Evolutionary conservation across 1,284 basidiomycete species (phyloP).

Genomic region (Serendipita sp.): DNA sequence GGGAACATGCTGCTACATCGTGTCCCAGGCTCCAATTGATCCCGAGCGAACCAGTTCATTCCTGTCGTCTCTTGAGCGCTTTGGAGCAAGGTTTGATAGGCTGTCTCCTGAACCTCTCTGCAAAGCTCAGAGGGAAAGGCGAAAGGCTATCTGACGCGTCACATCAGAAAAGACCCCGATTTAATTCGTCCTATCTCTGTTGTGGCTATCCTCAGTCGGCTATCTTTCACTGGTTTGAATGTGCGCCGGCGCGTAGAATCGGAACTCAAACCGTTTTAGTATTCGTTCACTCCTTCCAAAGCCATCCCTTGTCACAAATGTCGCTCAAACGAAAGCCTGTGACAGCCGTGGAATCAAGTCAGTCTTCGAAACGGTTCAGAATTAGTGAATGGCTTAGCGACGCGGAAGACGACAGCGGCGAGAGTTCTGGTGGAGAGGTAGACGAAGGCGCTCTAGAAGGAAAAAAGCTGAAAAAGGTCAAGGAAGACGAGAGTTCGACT

Average conservation of each 20-base stretch:
- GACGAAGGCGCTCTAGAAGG: background rate
- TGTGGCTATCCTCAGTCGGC: background rate
- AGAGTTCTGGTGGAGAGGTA: background rate
- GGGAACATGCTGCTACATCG: too few species aligned
- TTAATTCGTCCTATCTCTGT: background rate
- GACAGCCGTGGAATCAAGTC: too few species aligned
- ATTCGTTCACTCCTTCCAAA: background rate
- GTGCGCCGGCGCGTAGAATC: background rate
- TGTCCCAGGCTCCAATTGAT: too few species aligned
- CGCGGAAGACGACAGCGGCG: background rate
- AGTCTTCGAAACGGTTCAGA: background rate
- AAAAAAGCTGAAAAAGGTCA: background rate
- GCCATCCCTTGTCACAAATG: background rate
- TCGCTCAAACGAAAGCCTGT: background rate
- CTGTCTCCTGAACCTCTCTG: too few species aligned
- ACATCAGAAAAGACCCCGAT: background rate
- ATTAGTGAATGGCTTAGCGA: constrained; percentile 4
- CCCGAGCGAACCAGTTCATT: too few species aligned
- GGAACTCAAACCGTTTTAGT: background rate
- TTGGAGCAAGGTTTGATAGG: too few species aligned
- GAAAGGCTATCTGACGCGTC: background rate
- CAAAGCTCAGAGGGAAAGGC: background rate
- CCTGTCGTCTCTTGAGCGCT: too few species aligned
- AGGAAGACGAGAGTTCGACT: background rate
- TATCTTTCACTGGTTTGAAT: background rate